These are phyloP conservation scores for Erysimum pusillum DNA, from an alignment of 441 rosid genomes.

Conservation along the genomic window DNA sequence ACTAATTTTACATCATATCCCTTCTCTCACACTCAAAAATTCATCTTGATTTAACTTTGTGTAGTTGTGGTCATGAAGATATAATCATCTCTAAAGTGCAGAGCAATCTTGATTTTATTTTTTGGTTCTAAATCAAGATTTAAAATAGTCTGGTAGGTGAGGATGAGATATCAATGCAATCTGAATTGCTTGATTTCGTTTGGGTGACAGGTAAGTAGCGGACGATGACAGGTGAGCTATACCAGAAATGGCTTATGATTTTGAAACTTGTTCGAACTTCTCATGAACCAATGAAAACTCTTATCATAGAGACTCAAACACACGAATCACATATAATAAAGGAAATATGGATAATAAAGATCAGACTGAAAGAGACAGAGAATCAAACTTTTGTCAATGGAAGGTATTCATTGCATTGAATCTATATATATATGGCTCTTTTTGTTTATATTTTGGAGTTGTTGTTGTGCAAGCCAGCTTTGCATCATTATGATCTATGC, in stretches of 20 bases:
- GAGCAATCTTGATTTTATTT: conserved; percentile 6
- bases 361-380: conserved; percentile 38
- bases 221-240: conserved; percentile 46
- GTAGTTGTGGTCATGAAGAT: conserved; percentile 23
- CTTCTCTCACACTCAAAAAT: background rate
- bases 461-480: conserved; percentile 49
- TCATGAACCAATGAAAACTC: conserved; percentile 35
- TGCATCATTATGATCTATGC: conserved; percentile 25
- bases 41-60: conserved; percentile 28
- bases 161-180: conserved; percentile 34
- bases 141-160: conserved; percentile 32
- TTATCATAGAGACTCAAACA: conserved; percentile 29
- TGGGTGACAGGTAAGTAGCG: conserved; percentile 31
- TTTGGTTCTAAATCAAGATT: conserved; percentile 21
- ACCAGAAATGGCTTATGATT: conserved; percentile 37
- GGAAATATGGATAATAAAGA: conserved; percentile 24
- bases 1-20: conserved; percentile 1
- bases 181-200: conserved; percentile 32
- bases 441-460: conserved; percentile 29
- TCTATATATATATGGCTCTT: conserved; percentile 33
- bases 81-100: conserved; percentile 9
- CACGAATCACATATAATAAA: conserved; percentile 34
- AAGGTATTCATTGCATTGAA: conserved; percentile 31
- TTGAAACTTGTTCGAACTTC: conserved; percentile 40
- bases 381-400: conserved; percentile 32